phyloP scores from a whole-genome alignment of 1,284 basidiomycete species.

The Ustilago nuda region DNA sequence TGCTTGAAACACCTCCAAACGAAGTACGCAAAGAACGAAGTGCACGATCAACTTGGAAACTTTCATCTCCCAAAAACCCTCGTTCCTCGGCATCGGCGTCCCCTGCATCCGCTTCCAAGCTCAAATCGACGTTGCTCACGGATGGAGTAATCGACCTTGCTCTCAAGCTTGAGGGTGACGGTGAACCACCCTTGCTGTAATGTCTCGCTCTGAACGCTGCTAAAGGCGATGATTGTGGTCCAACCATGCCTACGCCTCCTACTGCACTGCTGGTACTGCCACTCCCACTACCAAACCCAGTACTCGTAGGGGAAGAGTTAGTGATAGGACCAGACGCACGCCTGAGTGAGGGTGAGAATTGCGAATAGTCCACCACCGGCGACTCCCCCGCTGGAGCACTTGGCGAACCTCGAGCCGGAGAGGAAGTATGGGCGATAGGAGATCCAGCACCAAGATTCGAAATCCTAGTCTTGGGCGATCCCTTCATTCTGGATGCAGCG shows the following conservation, averaged over 20 bases:
- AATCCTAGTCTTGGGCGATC: conserved; percentile 43
- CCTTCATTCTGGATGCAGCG: conserved; percentile 37
- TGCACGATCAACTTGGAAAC: conserved; percentile 45
- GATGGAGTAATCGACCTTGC: conserved; percentile 17
- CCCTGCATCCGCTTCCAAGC: conserved; percentile 54
- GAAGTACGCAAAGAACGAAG: conserved; percentile 27
- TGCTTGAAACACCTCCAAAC: conserved; percentile 21
- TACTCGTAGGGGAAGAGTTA: not conserved
- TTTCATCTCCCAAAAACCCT: conserved; percentile 56
- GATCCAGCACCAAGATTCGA: conserved; percentile 33
- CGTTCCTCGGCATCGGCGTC: conserved; percentile 65
- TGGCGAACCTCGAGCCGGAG: conserved; percentile 8
- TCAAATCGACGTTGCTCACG: conserved; percentile 9
- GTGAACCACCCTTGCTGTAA: not conserved
- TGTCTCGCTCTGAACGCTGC: conserved; percentile 75
- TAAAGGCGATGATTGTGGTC: conserved; percentile 72
- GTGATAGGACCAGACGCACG: conserved; percentile 6
- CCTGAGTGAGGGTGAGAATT: conserved; percentile 35
- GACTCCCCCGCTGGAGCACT: not conserved
- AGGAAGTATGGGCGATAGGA: conserved; percentile 26
- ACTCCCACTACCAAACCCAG: conserved; percentile 5
- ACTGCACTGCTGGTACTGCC: not conserved
- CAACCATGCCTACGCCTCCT: not conserved
- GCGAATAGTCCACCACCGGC: conserved; percentile 31
- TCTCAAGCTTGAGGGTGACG: conserved; percentile 7